Conservation (phyloP, 169 alveolate species). For the Plasmodium berghei region DNA sequence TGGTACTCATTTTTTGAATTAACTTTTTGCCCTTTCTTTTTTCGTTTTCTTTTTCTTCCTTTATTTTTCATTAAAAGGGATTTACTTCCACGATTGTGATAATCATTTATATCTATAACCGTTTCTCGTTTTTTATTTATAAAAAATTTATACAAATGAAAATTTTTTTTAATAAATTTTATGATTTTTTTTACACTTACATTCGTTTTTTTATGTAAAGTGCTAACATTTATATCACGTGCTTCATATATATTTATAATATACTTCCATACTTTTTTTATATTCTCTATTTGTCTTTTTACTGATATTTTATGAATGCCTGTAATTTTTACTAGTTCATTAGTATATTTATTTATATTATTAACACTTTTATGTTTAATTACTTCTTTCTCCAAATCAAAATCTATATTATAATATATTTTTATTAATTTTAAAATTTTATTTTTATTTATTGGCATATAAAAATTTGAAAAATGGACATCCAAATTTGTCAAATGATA, state of each 20-base stretch:
- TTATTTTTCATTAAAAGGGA: slow-evolving; percentile 62
- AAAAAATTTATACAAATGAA: slow-evolving; percentile 46
- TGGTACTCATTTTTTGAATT: slow-evolving; percentile 37
- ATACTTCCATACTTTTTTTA: slow-evolving; percentile 69
- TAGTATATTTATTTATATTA: slow-evolving; percentile 42
- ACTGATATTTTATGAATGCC: slow-evolving; percentile 61
- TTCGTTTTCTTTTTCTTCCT: slow-evolving; percentile 24
- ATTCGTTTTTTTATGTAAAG: slow-evolving; percentile 41
- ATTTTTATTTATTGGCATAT: slow-evolving; percentile 56
- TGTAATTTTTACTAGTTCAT: slow-evolving; percentile 53
- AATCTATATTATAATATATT: slow-evolving; percentile 58
- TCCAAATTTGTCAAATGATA: slow-evolving; percentile 64
- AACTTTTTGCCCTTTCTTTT: slow-evolving; percentile 24
- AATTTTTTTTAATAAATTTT: slow-evolving; percentile 47
- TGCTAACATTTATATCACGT: slow-evolving; percentile 36
- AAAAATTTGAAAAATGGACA: slow-evolving; percentile 60
- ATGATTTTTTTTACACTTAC: slow-evolving; percentile 29
- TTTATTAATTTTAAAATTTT: slow-evolving; percentile 39
- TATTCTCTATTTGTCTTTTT: slow-evolving; percentile 70
- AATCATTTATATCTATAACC: slow-evolving; percentile 41
- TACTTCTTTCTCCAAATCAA: slow-evolving; percentile 62
- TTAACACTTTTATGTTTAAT: slow-evolving; percentile 57
- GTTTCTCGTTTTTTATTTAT: slow-evolving; percentile 37
- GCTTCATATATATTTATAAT: slow-evolving; percentile 54
- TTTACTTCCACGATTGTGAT: slow-evolving; percentile 12